Evolutionary conservation across 345 rosid genomes (phyloP).

Genomic region (Boechera divaricarpa): DNA sequence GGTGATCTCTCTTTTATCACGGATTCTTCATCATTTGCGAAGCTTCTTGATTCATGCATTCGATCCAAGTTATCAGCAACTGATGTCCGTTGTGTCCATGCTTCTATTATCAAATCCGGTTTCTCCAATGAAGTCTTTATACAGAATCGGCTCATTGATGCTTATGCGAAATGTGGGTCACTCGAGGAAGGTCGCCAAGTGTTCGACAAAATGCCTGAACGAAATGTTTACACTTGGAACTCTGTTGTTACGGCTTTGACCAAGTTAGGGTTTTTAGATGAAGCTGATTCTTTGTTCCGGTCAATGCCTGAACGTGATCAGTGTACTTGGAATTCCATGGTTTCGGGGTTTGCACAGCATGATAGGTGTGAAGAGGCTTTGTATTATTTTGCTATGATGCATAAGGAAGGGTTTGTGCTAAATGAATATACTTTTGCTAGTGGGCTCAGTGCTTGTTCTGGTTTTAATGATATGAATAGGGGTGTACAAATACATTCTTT

Average conservation of each 20-base stretch:
- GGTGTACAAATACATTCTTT: slow-evolving; percentile 81
- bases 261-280: slow-evolving; percentile 62
- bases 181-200: slow-evolving; percentile 58
- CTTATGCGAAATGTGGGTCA: slow-evolving; percentile 63
- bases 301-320: slow-evolving; percentile 69
- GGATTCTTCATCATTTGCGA: slow-evolving; percentile 67
- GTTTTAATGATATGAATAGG: slow-evolving; percentile 51
- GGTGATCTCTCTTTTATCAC: slow-evolving; percentile 48
- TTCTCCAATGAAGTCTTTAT: slow-evolving; percentile 60
- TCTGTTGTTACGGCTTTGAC: slow-evolving; percentile 54
- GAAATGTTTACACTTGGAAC: slow-evolving; percentile 78
- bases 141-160: slow-evolving; percentile 73
- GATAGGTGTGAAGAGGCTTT: slow-evolving; percentile 66
- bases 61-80: slow-evolving; percentile 46
- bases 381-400: slow-evolving; percentile 65
- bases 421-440: slow-evolving; percentile 76
- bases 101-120: slow-evolving; percentile 59
- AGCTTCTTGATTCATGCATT: slow-evolving; percentile 68
- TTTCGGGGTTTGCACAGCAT: slow-evolving; percentile 74
- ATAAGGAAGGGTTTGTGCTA: slow-evolving; percentile 51
- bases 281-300: slow-evolving; percentile 55
- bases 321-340: slow-evolving; percentile 85
- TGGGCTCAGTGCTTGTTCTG: slow-evolving; percentile 71
- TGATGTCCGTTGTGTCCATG: slow-evolving; percentile 59
- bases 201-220: slow-evolving; percentile 70